A percentile compares a stretch with the other conserved stretches of the same genome.
These are phyloP conservation scores for Sporisorium scitamineum DNA, from an alignment of 1,284 basidiomycete genomes.

Conservation along the genomic window DNA sequence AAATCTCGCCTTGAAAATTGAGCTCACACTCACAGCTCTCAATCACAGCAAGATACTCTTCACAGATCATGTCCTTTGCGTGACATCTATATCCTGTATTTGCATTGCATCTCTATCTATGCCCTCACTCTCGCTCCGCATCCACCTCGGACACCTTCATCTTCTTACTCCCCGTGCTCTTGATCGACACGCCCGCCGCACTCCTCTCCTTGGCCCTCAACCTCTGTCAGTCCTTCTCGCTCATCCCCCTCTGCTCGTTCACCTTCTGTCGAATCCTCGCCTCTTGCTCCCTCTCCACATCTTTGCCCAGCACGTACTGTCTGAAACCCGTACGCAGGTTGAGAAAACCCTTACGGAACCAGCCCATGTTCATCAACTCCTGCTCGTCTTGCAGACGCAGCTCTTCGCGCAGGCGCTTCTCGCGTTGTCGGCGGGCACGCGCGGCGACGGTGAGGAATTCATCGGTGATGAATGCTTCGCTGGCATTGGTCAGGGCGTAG, in stretches of 20 bases:
- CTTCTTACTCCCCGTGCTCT: constrained; percentile 28
- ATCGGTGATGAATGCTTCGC: constrained; percentile 38
- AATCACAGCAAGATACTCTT: neutral
- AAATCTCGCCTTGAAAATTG: neutral
- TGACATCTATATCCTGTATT: neutral
- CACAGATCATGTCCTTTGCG: neutral
- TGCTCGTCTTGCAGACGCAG: constrained; percentile 24
- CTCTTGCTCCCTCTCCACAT: constrained; percentile 30
- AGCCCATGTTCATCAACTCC: constrained; percentile 52
- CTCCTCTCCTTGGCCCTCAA: constrained; percentile 25
- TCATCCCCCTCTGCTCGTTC: constrained; percentile 23
- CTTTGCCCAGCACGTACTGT: constrained; percentile 42
- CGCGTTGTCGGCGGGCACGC: constrained; percentile 31
- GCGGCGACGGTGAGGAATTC: constrained; percentile 50
- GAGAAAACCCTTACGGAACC: constrained; percentile 46
- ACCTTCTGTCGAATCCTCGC: constrained; percentile 13
- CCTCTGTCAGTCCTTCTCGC: constrained; percentile 26
- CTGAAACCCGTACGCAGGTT: constrained; percentile 34
- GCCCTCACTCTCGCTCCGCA: neutral
- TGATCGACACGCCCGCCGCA: constrained; percentile 27
- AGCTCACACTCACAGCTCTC: too few species aligned
- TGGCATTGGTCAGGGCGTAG: constrained; percentile 15
- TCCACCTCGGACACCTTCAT: constrained; percentile 12
- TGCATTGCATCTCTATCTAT: neutral
- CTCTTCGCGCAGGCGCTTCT: constrained; percentile 34